Evolutionary conservation across 1,284 basidiomycete genomes (phyloP).

Genomic region (Leccinum fallax): DNA sequence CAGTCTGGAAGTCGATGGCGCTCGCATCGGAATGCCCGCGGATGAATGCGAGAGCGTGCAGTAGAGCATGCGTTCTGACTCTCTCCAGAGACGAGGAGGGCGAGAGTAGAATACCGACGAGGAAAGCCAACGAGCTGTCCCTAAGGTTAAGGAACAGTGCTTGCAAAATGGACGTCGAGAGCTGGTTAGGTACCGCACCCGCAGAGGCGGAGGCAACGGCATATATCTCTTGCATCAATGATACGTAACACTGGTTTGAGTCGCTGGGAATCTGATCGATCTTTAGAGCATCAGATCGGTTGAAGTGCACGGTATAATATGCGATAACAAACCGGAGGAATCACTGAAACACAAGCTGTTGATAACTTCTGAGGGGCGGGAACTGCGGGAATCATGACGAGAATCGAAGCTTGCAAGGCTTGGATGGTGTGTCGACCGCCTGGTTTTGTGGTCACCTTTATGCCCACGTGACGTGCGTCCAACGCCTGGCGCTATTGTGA

Average conservation of each 20-base stretch:
- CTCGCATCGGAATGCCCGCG: constrained; percentile 68
- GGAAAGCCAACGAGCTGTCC: constrained; percentile 79
- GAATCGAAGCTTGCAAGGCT: constrained; percentile 57
- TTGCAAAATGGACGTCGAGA: constrained; percentile 63
- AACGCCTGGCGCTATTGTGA: constrained; percentile 38
- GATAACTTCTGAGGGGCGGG: constrained; percentile 41
- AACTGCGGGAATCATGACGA: constrained; percentile 51
- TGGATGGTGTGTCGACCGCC: constrained; percentile 54
- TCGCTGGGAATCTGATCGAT: constrained; percentile 20
- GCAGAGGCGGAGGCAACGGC: constrained; percentile 55
- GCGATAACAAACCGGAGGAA: constrained; percentile 15
- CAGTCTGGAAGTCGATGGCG: constrained; percentile 82
- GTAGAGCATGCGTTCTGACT: constrained; percentile 49
- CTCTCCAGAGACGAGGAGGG: constrained; percentile 34
- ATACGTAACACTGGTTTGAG: constrained; percentile 48
- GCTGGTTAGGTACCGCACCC: constrained; percentile 38
- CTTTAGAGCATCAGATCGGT: constrained; percentile 7
- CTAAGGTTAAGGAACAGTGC: constrained; percentile 70
- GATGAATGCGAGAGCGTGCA: constrained; percentile 76
- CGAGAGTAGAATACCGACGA: constrained; percentile 68
- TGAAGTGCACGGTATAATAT: neutral
- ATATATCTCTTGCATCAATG: constrained; percentile 64
- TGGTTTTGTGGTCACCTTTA: constrained; percentile 57
- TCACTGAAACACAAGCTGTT: constrained; percentile 45
- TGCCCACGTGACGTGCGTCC: constrained; percentile 46